These are phyloP conservation scores for Tylopilus intermedius DNA, from an alignment of 768 basidiomycete genomes.

Conservation along the genomic window DNA sequence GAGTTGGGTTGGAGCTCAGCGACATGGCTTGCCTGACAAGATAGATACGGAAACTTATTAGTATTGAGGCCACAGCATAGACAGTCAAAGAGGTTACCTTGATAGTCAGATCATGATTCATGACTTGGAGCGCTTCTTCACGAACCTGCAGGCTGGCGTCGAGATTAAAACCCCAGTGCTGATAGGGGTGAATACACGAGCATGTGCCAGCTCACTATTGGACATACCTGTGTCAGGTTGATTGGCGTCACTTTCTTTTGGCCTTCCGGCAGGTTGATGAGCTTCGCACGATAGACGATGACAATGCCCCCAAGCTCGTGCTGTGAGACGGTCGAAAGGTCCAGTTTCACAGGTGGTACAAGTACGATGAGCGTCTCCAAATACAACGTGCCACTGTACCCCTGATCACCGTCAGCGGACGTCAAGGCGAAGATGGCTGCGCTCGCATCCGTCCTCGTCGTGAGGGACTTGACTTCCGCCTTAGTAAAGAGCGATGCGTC, in stretches of 20 bases:
- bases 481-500: slow-evolving; percentile 51
- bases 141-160: slow-evolving; percentile 55
- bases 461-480: slow-evolving; percentile 47
- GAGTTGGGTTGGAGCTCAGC: slow-evolving; percentile 46
- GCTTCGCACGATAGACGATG: slow-evolving; percentile 64
- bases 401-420: slow-evolving; percentile 65
- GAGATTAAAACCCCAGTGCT: slow-evolving; percentile 85
- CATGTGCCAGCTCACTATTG: background rate
- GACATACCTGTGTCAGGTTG: slow-evolving; percentile 65
- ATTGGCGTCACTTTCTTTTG: slow-evolving; percentile 58
- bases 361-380: slow-evolving; percentile 55
- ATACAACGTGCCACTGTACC: slow-evolving; percentile 58
- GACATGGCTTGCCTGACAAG: slow-evolving; percentile 46
- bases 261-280: slow-evolving; percentile 39
- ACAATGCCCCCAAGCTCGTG: slow-evolving; percentile 60
- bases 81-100: slow-evolving; percentile 24
- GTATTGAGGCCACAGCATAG: background rate
- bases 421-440: slow-evolving; percentile 53
- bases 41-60: no score
- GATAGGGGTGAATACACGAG: background rate
- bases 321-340: slow-evolving; percentile 30
- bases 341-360: slow-evolving; percentile 34
- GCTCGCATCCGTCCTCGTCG: slow-evolving; percentile 22
- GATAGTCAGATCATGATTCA: slow-evolving; percentile 43
- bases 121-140: slow-evolving; percentile 43